A percentile compares a stretch with the other conserved stretches of the same genome.
phyloP scores from a whole-genome alignment of 2,329 filamentous ascomycete genomes.

The Chrysoporthe puriensis region DNA sequence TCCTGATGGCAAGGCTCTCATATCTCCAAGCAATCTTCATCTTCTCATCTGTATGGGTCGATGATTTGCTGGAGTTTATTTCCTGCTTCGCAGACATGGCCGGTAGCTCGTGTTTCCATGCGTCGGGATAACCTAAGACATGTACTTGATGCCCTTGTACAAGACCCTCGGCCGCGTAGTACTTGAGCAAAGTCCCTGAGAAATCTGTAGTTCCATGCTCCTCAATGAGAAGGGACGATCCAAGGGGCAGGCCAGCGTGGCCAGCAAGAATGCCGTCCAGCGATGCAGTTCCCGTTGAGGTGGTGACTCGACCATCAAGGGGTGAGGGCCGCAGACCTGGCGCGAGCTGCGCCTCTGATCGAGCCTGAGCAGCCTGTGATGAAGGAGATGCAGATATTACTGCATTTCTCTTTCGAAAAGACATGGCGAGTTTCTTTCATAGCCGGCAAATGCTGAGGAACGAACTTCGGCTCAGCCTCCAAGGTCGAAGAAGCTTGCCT shows the following conservation, averaged over 20 bases:
- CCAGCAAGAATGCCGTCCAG: constrained; percentile 85
- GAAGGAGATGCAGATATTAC: constrained; percentile 49
- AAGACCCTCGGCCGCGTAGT: constrained; percentile 91
- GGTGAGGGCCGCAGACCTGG: constrained; percentile 78
- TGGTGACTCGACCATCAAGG: constrained; percentile 83
- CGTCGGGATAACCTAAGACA: constrained; percentile 76
- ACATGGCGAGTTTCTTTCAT: constrained; percentile 45
- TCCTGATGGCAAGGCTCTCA: constrained; percentile 72
- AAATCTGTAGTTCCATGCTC: constrained; percentile 96
- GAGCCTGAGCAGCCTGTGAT: constrained; percentile 34
- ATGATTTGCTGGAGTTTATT: constrained; percentile 31
- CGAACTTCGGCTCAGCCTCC: neutral
- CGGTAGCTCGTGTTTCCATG: constrained; percentile 83
- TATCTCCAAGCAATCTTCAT: constrained; percentile 99
- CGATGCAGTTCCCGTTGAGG: constrained; percentile 86
- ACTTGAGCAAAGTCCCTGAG: constrained; percentile 78
- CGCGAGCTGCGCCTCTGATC: constrained; percentile 43
- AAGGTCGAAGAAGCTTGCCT: neutral
- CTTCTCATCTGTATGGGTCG: constrained; percentile 59
- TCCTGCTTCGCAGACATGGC: constrained; percentile 60
- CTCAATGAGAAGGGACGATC: constrained; percentile 78
- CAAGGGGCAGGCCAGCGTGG: constrained; percentile 82
- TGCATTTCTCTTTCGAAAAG: constrained; percentile 61
- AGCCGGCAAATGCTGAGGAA: neutral
- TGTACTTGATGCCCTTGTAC: constrained; percentile 90